Percentiles rank a stretch among this genome's conserved stretches.
These are phyloP conservation scores for Agarophyton chilense DNA, from an alignment of 23 red algal genomes.

Conservation along the genomic window DNA sequence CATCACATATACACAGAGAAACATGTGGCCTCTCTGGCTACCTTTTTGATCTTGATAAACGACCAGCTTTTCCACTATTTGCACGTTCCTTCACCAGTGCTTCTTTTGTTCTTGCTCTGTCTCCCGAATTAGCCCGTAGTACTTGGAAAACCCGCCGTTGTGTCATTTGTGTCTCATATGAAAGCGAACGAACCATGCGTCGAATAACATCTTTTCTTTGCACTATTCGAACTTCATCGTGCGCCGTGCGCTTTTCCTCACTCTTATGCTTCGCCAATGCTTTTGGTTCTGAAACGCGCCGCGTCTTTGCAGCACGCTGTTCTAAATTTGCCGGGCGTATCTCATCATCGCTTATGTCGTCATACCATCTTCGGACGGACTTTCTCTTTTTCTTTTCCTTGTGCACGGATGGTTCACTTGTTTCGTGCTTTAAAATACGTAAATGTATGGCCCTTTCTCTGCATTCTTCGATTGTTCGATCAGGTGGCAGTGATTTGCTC, in stretches of 20 bases:
- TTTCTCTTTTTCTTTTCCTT: not conserved
- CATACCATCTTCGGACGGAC: not conserved
- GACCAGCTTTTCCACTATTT: not conserved
- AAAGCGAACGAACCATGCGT: conserved; percentile 17
- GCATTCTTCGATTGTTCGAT: not conserved
- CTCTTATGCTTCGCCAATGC: too few relatives aligned
- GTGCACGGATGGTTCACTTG: not conserved
- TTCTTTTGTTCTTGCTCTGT: not conserved
- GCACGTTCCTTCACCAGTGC: not conserved
- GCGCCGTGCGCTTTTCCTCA: not conserved
- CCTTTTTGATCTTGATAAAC: not conserved
- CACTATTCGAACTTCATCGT: not conserved
- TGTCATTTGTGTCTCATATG: conserved; percentile 27
- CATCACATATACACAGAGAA: too few relatives aligned
- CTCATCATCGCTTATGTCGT: not conserved
- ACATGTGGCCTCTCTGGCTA: not conserved
- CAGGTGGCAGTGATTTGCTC: not conserved
- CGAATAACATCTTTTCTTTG: conserved; percentile 17
- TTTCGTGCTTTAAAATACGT: not conserved
- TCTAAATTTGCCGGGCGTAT: not conserved
- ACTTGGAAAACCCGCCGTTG: conserved; percentile 26
- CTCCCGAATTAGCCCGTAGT: not conserved
- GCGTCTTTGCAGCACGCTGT: not conserved
- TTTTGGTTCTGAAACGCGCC: not conserved
- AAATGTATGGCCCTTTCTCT: not conserved